These are phyloP conservation scores for Cordyceps farinosa DNA, from an alignment of 2,329 filamentous ascomycete genomes.

Conservation along the genomic window DNA sequence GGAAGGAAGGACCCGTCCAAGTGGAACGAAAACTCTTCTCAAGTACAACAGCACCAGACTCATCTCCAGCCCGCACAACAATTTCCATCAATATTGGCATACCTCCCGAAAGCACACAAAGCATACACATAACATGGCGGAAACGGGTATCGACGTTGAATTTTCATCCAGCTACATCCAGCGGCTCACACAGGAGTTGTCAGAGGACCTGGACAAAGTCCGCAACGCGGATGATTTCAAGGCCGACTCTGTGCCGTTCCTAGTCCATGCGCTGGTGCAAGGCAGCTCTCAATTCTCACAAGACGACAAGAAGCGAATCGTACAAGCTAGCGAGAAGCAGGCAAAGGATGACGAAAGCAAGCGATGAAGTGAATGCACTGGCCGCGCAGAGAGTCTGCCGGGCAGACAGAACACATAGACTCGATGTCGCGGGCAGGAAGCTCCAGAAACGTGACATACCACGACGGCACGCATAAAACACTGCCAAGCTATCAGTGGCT, in stretches of 20 bases:
- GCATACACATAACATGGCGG: slow-evolving; percentile 18
- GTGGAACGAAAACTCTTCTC: not conserved
- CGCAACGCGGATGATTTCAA: slow-evolving; percentile 68
- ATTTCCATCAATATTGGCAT: not conserved
- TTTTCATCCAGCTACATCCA: slow-evolving; percentile 69
- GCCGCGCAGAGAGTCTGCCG: not conserved
- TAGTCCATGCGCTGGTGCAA: slow-evolving; percentile 66
- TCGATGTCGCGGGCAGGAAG: not conserved
- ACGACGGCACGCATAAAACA: not conserved
- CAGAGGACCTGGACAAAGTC: slow-evolving; percentile 70
- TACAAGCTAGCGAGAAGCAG: slow-evolving; percentile 10
- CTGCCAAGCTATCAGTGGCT: not conserved
- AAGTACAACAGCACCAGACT: not conserved
- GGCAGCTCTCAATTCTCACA: slow-evolving; percentile 58
- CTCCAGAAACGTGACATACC: not conserved
- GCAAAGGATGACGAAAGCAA: not conserved
- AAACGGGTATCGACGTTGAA: slow-evolving; percentile 26
- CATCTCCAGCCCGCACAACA: not conserved
- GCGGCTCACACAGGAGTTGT: slow-evolving; percentile 65
- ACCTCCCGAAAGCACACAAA: not conserved
- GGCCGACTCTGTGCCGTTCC: slow-evolving; percentile 57
- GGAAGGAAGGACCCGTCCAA: not conserved
- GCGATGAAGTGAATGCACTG: not conserved
- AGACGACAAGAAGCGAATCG: slow-evolving; percentile 34
- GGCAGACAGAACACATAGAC: not conserved